A percentile compares a stretch with the other conserved stretches of the same genome.
Evolutionary conservation across 108 stramenopile species (phyloP).

Genomic region (Fistulifera solaris): DNA sequence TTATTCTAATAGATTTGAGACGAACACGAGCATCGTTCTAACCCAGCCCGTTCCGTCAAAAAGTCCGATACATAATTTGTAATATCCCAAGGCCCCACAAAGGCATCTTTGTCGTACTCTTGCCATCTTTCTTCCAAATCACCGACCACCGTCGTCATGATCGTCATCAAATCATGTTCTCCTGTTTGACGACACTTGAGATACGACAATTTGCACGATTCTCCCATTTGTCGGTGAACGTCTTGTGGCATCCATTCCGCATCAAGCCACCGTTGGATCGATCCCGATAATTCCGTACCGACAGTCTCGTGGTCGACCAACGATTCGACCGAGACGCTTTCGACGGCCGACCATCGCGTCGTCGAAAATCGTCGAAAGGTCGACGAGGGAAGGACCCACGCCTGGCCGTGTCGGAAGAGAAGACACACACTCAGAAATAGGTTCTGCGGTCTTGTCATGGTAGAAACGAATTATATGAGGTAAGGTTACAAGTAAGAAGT

Average conservation of each 20-base stretch:
- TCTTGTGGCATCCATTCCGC: constrained; percentile 75
- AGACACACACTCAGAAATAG: too few species aligned
- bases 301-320: constrained; percentile 3
- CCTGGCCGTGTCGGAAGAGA: too few species aligned
- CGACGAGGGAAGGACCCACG: too few species aligned
- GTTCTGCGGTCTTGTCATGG: too few species aligned
- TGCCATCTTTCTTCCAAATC: constrained; percentile 57
- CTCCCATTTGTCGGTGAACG: constrained; percentile 62
- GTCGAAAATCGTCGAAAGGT: too few species aligned
- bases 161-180: constrained; percentile 49
- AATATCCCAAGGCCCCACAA: constrained; percentile 80
- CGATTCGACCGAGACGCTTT: constrained; percentile 1
- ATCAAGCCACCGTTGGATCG: constrained; percentile 14
- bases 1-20: constrained; percentile 30
- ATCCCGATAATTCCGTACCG: constrained; percentile 5
- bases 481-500: too few species aligned
- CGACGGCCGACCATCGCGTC: too few species aligned
- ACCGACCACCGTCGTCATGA: constrained; percentile 65
- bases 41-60: constrained; percentile 45
- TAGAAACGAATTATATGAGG: too few species aligned
- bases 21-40: constrained; percentile 70
- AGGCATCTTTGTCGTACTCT: constrained; percentile 72
- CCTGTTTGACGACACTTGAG: constrained; percentile 40
- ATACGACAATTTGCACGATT: constrained; percentile 52
- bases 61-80: constrained; percentile 79